These are phyloP conservation scores for Populus hybrid DNA, from an alignment of 441 rosid species.

Conservation along the genomic window DNA sequence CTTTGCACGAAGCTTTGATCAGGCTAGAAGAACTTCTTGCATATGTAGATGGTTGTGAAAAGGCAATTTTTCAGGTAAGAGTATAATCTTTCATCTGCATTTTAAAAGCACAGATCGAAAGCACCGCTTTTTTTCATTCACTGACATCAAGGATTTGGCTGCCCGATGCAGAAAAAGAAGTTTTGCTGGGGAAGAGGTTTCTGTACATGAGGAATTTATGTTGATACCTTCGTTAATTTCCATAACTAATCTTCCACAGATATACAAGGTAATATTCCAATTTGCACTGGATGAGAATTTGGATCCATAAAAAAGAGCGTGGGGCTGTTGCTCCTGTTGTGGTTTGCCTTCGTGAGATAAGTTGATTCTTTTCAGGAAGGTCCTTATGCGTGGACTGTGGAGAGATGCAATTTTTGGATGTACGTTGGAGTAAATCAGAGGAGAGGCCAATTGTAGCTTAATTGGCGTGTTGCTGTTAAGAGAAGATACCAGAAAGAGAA, in stretches of 20 bases:
- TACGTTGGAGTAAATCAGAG: neutral
- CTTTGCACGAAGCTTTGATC: conserved; percentile 84
- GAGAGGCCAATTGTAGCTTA: neutral
- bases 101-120: neutral
- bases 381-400: neutral
- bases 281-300: neutral
- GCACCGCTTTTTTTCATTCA: neutral
- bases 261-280: neutral
- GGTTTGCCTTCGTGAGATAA: neutral
- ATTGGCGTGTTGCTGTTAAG: neutral
- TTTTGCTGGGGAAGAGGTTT: conserved; percentile 53
- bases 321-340: neutral
- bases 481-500: neutral
- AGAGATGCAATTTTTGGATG: neutral
- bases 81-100: neutral
- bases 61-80: conserved; percentile 52
- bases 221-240: conserved; percentile 1
- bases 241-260: neutral
- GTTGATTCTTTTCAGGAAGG: neutral
- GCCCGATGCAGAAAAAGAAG: conserved; percentile 48
- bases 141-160: neutral
- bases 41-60: conserved; percentile 67
- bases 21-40: conserved; percentile 92
- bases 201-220: conserved; percentile 18
- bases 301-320: neutral